phyloP scores from a whole-genome alignment of 228 moss, liverwort and hornwort genomes.

The Sphagnum magellanicum region DNA sequence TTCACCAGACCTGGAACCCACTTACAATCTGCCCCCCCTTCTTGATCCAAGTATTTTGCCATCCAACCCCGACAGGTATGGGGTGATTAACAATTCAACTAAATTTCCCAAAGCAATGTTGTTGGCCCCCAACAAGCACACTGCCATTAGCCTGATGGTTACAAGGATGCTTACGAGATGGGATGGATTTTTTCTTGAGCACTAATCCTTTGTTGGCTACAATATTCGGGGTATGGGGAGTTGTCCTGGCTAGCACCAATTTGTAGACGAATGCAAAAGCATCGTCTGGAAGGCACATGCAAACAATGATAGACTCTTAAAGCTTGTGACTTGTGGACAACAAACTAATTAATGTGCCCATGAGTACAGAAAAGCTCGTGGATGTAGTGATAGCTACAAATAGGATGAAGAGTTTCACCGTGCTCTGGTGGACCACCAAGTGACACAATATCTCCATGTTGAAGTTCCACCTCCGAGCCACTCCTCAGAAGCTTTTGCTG shows the following conservation, averaged over 20 bases:
- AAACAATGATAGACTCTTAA: no score
- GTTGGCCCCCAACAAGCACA: no score
- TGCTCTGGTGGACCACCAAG: constrained; percentile 68
- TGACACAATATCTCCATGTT: constrained; percentile 80
- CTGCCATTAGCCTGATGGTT: no score
- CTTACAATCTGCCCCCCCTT: constrained; percentile 53
- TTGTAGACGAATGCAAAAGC: constrained; percentile 83
- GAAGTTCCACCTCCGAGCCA: constrained; percentile 72
- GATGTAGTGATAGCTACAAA: no score
- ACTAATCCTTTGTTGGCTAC: neutral
- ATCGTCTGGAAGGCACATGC: constrained; percentile 26
- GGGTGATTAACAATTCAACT: no score
- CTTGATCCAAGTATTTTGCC: constrained; percentile 22
- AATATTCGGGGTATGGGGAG: constrained; percentile 3
- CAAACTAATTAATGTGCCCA: no score
- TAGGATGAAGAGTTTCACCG: constrained; percentile 22
- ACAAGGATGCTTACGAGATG: no score
- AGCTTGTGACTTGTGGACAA: no score
- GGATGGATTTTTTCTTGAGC: no score
- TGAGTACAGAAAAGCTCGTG: no score
- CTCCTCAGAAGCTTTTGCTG: constrained; percentile 60
- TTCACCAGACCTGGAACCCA: constrained; percentile 61
- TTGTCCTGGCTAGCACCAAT: constrained; percentile 29
- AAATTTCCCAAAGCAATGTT: no score
- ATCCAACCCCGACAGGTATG: no score